Evolutionary conservation across 2,329 filamentous ascomycete genomes (phyloP), one percentile per base, ranked within the genome.

Genomic region (Botrytis squamosa): DNA sequence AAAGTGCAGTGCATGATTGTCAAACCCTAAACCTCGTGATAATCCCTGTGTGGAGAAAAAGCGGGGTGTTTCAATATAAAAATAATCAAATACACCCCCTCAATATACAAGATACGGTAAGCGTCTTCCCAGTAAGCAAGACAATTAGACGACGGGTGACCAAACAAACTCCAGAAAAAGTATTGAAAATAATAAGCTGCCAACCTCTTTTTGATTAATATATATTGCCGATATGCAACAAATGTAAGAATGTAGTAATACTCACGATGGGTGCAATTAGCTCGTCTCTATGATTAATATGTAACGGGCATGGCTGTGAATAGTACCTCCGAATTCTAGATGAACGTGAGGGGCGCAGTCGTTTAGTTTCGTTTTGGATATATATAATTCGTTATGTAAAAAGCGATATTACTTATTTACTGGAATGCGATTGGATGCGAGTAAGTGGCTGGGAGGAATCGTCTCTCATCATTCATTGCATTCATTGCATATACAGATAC

Each of bases 181-280:
- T 68, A 57, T 57, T 29, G 5, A 68, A 42, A 68, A 36, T 38
- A 52, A 42, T 68, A 68, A 68, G 49, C 46, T 68, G 49, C 49
- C 49, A 57, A 68, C 25, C 36, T 42, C 29, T 57, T 68, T 68
- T 68, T 68, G 66, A 68, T 68, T 68, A 68, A 68, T 55, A 16
- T 57, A 68, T 42, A 68, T 57, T 42, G 9, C 36, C 25, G n/a
- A 69, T 6, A 44, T 57, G 49, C 38, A 69, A 68, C 65, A 68
- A 68, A 68, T 8, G 36, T 57, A 57, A 69, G 18, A 69, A 42
- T 33, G 29, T 29, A 3, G 36, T 55, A 55, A 29, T 55, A 40
- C 25, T 68, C 2, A 38, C 49, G 18, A 42, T 14, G 42, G 4
- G n/a, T 42, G 20, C 3, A 42, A 42, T 68, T 42, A 57, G 33